A percentile compares a stretch with the other conserved stretches of the same genome.
phyloP scores from a whole-genome alignment of 352 stramenopile species.

The Globisporangium rhizosaccharum region DNA sequence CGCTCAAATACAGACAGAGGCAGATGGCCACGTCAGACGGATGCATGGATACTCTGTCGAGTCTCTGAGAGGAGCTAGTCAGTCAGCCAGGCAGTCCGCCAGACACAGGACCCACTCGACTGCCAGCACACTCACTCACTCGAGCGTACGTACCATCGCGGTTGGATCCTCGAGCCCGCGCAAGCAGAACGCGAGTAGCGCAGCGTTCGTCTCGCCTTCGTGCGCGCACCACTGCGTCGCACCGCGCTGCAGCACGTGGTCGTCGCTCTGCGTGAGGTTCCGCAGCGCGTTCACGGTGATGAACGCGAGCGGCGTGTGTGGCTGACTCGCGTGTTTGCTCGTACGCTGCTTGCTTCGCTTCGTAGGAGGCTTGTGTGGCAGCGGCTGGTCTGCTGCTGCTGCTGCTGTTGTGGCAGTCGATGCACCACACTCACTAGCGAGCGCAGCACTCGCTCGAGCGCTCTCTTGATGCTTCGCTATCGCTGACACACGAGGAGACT shows the following conservation, averaged over 20 bases:
- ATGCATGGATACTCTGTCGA: not conserved
- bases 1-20: not conserved
- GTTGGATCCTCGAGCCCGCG: slow-evolving; percentile 9
- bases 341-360: not conserved
- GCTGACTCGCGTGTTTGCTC: slow-evolving; percentile 26
- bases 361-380: too few species aligned
- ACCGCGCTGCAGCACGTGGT: not conserved
- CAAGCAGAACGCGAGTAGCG: slow-evolving; percentile 29
- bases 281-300: slow-evolving; percentile 50
- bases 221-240: slow-evolving; percentile 2
- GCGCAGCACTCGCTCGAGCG: not conserved
- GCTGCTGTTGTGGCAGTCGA: not conserved
- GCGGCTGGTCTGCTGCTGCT: too few species aligned
- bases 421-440: not conserved
- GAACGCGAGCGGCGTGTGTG: slow-evolving; percentile 50
- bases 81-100: not conserved
- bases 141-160: not conserved
- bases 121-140: not conserved
- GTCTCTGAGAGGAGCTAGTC: too few species aligned
- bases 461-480: not conserved
- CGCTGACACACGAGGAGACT: not conserved
- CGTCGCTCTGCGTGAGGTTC: slow-evolving; percentile 20
- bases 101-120: not conserved
- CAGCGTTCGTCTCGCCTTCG: slow-evolving; percentile 21
- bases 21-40: slow-evolving; percentile 8